Percentiles rank a stretch among this genome's conserved stretches.
Evolutionary conservation across 1,284 basidiomycete genomes (phyloP).

Genomic region (Pisolithus thermaeus): DNA sequence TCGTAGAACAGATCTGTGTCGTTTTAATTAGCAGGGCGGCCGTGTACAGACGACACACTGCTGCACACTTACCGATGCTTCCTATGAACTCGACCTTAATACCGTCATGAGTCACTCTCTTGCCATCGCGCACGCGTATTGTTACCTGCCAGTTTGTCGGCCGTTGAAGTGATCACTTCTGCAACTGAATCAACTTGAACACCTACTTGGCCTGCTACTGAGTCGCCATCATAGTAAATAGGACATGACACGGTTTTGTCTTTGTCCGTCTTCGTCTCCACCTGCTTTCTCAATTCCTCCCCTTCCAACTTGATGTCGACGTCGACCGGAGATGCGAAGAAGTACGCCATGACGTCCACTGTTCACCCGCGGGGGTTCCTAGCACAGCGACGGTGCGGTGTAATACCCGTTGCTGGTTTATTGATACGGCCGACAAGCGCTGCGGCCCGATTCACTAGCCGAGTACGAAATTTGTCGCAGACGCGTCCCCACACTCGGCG

Average conservation of each 20-base stretch:
- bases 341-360: constrained; percentile 67
- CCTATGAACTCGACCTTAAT: constrained; percentile 98
- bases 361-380: neutral
- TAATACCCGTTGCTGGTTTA: neutral
- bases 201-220: constrained; percentile 79
- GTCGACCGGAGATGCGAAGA: constrained; percentile 89
- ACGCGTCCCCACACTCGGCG: too few relatives aligned
- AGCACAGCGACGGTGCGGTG: neutral
- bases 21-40: neutral
- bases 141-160: constrained; percentile 51
- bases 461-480: too few relatives aligned
- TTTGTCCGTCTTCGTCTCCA: constrained; percentile 72
- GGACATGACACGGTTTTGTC: constrained; percentile 81
- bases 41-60: neutral
- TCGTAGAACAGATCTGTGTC: constrained; percentile 89
- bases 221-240: constrained; percentile 95
- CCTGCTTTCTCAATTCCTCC: constrained; percentile 81
- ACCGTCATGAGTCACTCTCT: constrained; percentile 92
- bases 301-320: constrained; percentile 85
- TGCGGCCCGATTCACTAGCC: too few relatives aligned
- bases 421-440: too few relatives aligned
- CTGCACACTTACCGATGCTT: constrained; percentile 71
- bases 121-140: constrained; percentile 89
- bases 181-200: neutral
- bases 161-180: neutral